phyloP scores from a whole-genome alignment of 169 alveolate species.

The Cyclospora cayetanensis region DNA sequence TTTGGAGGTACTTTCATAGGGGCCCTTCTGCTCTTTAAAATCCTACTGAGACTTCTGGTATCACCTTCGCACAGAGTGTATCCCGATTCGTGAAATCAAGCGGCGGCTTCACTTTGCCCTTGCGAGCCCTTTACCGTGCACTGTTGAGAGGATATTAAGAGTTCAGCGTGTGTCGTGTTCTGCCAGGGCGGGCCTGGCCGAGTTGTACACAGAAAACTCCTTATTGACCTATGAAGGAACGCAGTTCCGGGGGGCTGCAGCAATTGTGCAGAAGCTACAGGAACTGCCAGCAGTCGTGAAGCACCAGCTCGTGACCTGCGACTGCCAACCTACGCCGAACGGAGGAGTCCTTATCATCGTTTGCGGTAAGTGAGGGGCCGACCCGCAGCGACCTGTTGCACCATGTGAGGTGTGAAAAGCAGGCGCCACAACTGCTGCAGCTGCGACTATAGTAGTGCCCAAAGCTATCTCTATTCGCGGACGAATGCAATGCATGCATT shows the following conservation, averaged over 20 bases:
- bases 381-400: neutral
- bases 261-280: constrained; percentile 82
- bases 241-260: constrained; percentile 83
- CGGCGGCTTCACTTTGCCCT: no score
- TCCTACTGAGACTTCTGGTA: no score
- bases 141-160: no score
- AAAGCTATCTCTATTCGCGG: no score
- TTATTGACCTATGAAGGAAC: constrained; percentile 89
- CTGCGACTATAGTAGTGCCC: no score
- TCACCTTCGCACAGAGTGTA: no score
- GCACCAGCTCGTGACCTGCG: constrained; percentile 80
- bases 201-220: constrained; percentile 79
- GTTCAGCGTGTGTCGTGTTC: no score
- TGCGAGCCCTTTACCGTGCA: no score
- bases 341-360: constrained; percentile 83
- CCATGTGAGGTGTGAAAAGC: neutral
- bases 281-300: constrained; percentile 74
- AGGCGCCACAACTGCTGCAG: neutral
- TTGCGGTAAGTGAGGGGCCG: constrained; percentile 72
- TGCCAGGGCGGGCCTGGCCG: constrained; percentile 55
- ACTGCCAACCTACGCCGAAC: constrained; percentile 87
- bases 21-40: no score
- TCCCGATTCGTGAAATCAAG: no score
- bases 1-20: no score
- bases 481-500: no score